phyloP scores from a whole-genome alignment of 345 rosid species.

The Microcos paniculata region DNA sequence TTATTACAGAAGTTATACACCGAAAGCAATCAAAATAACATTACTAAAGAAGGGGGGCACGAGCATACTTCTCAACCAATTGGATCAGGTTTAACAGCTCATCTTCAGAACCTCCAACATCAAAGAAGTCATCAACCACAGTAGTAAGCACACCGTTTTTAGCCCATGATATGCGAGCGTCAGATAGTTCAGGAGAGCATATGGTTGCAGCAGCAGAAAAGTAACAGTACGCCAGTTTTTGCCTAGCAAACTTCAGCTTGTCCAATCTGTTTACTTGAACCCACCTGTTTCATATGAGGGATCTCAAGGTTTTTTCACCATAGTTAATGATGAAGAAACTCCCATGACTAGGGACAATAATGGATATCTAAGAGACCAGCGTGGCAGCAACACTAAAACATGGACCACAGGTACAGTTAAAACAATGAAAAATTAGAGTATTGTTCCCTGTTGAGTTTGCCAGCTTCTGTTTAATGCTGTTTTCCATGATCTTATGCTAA shows the following conservation, averaged over 20 bases:
- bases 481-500: slow-evolving; percentile 4
- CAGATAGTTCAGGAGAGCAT: slow-evolving; percentile 59
- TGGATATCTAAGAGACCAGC: background rate
- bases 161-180: slow-evolving; percentile 94
- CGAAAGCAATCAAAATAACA: background rate
- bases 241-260: slow-evolving; percentile 75
- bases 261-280: slow-evolving; percentile 57
- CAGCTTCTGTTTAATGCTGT: background rate
- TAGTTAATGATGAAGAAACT: background rate
- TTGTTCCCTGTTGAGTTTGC: background rate
- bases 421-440: background rate
- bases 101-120: slow-evolving; percentile 79
- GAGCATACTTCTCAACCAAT: slow-evolving; percentile 59
- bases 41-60: background rate
- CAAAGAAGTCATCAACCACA: slow-evolving; percentile 84
- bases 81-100: slow-evolving; percentile 66
- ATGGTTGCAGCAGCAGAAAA: slow-evolving; percentile 79
- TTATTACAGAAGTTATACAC: slow-evolving; percentile 5
- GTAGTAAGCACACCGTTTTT: slow-evolving; percentile 86
- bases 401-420: background rate
- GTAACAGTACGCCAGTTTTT: slow-evolving; percentile 75
- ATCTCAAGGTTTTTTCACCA: background rate
- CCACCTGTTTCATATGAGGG: slow-evolving; percentile 52
- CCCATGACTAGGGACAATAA: background rate
- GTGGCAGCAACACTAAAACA: background rate